Base-by-base conservation (phyloP, 768 basidiomycete genomes). In the Lentinus brumalis region DNA sequence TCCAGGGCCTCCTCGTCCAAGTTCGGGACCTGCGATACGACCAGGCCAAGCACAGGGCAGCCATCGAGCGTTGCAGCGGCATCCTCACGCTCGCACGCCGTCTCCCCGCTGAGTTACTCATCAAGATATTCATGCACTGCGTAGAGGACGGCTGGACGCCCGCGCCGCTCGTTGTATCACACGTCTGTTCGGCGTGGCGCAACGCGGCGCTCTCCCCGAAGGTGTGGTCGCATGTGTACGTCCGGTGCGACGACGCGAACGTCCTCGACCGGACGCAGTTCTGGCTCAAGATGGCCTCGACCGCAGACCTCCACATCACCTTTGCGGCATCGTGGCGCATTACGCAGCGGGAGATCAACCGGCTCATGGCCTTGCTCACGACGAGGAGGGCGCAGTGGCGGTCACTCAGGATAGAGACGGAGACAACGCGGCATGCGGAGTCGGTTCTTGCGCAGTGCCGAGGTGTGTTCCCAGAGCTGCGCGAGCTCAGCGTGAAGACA, bases 161-260 rank as follows among this genome's bases (percentile, higher is more conserved):
- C 30, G 83, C 80, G 18, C 86, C 86, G 18, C 67, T 87, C 14
- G 75, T 79, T 35, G 78, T 78, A 44, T 86, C 85, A 10, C 82
- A 85, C 50, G 84, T 87, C 44, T 88, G 85, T 66, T 77, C 80
- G 3, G 74, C 79, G 53, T 88, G 86, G 86, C 78, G 85, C 57
- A 78, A 75, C 63, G 85, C 84, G 0, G 75, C 83, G 15, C 71
- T 69, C 42, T 73, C 75, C 40, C 83, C 85, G n/a, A 73, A 77
- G 21, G 77, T 85, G 26, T 88, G 86, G 86, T 83, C 84, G 4
- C 75, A 79, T 66, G 66, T 87, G 56, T 81, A 83, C 59, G 73
- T 87, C 53, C 77, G 84, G 60, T 73, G 77, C 56, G 79, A 83
- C 62, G 73, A 74, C 42, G 69, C 76, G 18, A 69, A 82, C 59